These are phyloP conservation scores for Trichoderma atroviride DNA, from an alignment of 2,329 filamentous ascomycete genomes.

Conservation along the genomic window DNA sequence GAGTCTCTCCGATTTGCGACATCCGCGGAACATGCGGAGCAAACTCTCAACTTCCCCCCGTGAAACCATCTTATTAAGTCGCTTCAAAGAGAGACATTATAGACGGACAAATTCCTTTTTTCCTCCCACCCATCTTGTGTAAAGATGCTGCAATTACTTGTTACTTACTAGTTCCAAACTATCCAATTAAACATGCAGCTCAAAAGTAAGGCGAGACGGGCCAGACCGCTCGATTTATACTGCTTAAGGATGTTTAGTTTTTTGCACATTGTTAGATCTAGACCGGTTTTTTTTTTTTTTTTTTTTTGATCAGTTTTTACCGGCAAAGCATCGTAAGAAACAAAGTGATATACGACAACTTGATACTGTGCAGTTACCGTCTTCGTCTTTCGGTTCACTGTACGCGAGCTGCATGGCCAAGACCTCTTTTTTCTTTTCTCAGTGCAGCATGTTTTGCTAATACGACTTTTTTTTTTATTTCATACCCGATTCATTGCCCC, in stretches of 20 bases:
- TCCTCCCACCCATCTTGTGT: too few species aligned
- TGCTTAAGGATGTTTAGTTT: neutral
- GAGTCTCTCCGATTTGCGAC: neutral
- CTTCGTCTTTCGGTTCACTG: neutral
- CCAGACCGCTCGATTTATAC: conserved; percentile 6
- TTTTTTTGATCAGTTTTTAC: neutral
- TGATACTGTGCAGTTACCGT: neutral
- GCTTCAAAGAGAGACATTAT: neutral
- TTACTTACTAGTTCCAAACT: neutral
- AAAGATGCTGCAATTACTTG: too few species aligned
- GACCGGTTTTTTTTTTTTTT: neutral
- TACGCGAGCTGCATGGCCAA: neutral
- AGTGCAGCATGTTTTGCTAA: too few species aligned
- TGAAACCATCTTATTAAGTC: neutral
- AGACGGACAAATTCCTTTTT: neutral
- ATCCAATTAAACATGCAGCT: neutral
- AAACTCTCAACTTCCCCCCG: neutral
- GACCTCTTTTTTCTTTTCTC: too few species aligned
- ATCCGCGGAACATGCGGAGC: neutral
- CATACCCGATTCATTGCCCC: too few species aligned
- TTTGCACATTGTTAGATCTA: neutral
- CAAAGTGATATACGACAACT: neutral
- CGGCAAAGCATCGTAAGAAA: neutral
- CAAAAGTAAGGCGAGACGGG: conserved; percentile 7
- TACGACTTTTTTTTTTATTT: too few species aligned